phyloP scores from a whole-genome alignment of 2,329 filamentous ascomycete genomes.

The Thyridium curvatum region DNA sequence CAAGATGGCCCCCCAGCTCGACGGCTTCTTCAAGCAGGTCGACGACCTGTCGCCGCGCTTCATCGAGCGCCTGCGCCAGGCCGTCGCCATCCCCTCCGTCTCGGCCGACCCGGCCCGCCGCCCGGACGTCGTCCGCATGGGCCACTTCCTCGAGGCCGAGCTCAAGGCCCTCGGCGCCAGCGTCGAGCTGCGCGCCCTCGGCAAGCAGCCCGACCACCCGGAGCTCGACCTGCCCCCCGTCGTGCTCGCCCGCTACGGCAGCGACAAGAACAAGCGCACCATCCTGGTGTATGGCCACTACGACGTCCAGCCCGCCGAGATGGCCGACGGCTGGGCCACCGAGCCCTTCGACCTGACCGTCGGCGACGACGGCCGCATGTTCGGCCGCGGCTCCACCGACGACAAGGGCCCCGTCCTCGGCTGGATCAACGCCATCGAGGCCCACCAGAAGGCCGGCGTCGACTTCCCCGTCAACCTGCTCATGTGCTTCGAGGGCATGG shows the following conservation, averaged over 20 bases:
- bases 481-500: conserved; percentile 99
- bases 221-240: conserved; percentile 88
- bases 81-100: conserved; percentile 93
- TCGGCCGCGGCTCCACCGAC: conserved; percentile 88
- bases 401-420: conserved; percentile 97
- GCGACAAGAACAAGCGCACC: conserved; percentile 86
- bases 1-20: conserved; percentile 86
- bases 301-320: conserved; percentile 92
- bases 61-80: conserved; percentile 83
- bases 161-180: conserved; percentile 77
- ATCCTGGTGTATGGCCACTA: conserved; percentile 98
- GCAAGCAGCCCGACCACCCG: conserved; percentile 88
- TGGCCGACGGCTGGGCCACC: conserved; percentile 91
- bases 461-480: conserved; percentile 96
- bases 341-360: conserved; percentile 87
- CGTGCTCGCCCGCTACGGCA: conserved; percentile 85
- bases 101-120: conserved; percentile 86
- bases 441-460: conserved; percentile 88
- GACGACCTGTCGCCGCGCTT: conserved; percentile 73
- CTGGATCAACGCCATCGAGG: conserved; percentile 97
- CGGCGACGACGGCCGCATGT: conserved; percentile 91
- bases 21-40: conserved; percentile 89
- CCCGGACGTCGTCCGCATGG: conserved; percentile 94
- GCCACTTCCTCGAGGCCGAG: conserved; percentile 79
- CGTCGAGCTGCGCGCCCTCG: conserved; percentile 80